A percentile compares a stretch with the other conserved stretches of the same genome.
Conservation (phyloP, 1,284 basidiomycete species). For the Apiotrichum montevideense region DNA sequence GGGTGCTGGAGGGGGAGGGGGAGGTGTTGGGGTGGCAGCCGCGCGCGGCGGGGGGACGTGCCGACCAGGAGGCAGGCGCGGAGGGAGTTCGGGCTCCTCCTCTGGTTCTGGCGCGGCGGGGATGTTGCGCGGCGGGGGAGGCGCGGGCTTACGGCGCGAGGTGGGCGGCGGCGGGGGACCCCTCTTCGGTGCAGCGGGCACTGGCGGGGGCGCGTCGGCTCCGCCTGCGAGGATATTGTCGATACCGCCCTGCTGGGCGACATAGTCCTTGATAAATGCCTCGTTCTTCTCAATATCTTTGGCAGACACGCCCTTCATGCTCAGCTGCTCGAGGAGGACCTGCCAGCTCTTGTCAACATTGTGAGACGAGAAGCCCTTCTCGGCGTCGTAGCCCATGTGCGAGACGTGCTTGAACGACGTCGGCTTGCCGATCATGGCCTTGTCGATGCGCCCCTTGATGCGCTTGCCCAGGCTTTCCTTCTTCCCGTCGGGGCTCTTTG, state of each 20-base stretch:
- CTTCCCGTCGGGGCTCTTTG: slow-evolving; percentile 15
- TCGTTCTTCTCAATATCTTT: slow-evolving; percentile 66
- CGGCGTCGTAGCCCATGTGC: slow-evolving; percentile 88
- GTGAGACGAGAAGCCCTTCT: slow-evolving; percentile 76
- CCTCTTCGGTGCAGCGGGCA: slow-evolving; percentile 27
- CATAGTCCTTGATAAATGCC: slow-evolving; percentile 83
- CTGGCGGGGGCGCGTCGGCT: slow-evolving; percentile 1
- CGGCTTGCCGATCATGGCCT: slow-evolving; percentile 83
- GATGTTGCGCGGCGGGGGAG: slow-evolving; percentile 42
- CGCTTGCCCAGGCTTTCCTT: slow-evolving; percentile 51
- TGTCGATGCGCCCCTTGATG: slow-evolving; percentile 69
- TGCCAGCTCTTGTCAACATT: slow-evolving; percentile 94
- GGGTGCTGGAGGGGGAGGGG: slow-evolving; percentile 35
- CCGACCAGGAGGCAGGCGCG: slow-evolving; percentile 43
- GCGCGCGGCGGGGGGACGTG: slow-evolving; percentile 40
- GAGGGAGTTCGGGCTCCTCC: slow-evolving; percentile 16
- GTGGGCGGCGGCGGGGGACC: slow-evolving; percentile 41
- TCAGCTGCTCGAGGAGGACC: slow-evolving; percentile 65
- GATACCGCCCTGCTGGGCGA: slow-evolving; percentile 56
- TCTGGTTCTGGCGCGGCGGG: slow-evolving; percentile 32
- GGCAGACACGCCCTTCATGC: slow-evolving; percentile 61
- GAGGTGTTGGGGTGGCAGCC: slow-evolving; percentile 14
- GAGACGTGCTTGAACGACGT: slow-evolving; percentile 80
- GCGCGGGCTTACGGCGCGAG: slow-evolving; percentile 45
- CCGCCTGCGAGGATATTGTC: slow-evolving; percentile 13